Base-by-base conservation (phyloP, 2,329 filamentous ascomycete species). In the Juglanconis oblonga region DNA sequence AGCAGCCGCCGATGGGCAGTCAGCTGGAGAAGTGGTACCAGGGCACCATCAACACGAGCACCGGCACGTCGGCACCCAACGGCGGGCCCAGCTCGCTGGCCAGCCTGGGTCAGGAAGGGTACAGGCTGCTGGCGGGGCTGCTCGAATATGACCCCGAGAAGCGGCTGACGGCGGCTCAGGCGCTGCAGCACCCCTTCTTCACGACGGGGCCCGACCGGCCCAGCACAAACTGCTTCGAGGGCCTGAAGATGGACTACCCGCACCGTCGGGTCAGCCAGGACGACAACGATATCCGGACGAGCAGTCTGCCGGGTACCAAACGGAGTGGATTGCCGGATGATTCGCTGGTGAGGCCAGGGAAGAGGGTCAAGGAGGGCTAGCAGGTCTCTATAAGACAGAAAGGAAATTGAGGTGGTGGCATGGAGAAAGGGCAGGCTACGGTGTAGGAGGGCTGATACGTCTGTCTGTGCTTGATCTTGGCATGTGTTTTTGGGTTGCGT, bases 131-230 rank as follows among this genome's bases (percentile, higher is more conserved):
- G 1, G 85, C 90, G 4, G 88, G 87, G 0, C 80, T 99, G 52
- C 83, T 99, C 10, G 92, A 97, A 69, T 99, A 98, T 72, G 94
- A 99, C 72, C 95, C 95, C 0, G 85, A 89, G 55, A 93, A 92
- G 72, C 86, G 95, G 4, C 81, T 98, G 59, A 96, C 92, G 1
- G 95, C 95, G 0, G 88, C 91, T 48, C 85, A 93, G 69, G 95
- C 95, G 1, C 79, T 99, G n/a, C 85, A 92, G 67, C 93, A 97
- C 67, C 87, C 90, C 0, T 98, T 97, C 74, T 99, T 99, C 72
- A 84, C 80, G 38, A 87, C 87, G 68, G 87, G 87, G 2, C 57
- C 61, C 33, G 87, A 90, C 29, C 85, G 86, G 62, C 85, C 95
- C 17, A 89, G 84, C 45, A 82, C 86, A 44, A 95, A 96, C 71